Conservation (phyloP, 1,284 basidiomycete species). For the Porphyrellus sp. region DNA sequence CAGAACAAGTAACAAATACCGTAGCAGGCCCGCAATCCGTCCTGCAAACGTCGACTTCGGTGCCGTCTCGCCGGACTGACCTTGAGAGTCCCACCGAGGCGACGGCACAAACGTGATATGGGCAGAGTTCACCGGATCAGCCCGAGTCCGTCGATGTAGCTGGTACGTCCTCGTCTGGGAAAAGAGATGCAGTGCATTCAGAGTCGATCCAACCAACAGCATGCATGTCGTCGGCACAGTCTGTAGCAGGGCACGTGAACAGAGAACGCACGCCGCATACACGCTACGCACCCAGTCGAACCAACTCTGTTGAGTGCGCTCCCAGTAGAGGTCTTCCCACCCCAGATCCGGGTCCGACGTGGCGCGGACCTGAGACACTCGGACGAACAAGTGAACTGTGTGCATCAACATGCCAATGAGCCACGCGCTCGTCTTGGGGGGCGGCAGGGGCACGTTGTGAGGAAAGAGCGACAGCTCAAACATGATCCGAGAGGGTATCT, state of each 20-base stretch:
- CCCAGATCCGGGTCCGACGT: conserved; percentile 63
- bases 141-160: conserved; percentile 48
- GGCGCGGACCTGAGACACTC: conserved; percentile 54
- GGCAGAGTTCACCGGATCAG: conserved; percentile 65
- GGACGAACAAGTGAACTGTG: conserved; percentile 60
- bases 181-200: conserved; percentile 64
- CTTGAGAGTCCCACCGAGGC: conserved; percentile 40
- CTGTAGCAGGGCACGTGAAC: conserved; percentile 37
- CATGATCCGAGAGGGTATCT: conserved; percentile 64
- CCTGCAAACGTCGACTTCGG: conserved; percentile 34
- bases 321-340: conserved; percentile 74
- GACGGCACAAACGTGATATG: conserved; percentile 63
- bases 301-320: conserved; percentile 59
- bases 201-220: conserved; percentile 48
- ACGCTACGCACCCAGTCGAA: conserved; percentile 67
- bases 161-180: conserved; percentile 64
- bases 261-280: neutral
- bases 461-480: conserved; percentile 75
- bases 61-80: conserved; percentile 36
- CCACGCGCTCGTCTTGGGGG: conserved; percentile 59
- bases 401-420: conserved; percentile 65
- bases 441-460: conserved; percentile 67
- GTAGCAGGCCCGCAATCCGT: conserved; percentile 25
- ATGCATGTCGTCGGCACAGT: conserved; percentile 57
- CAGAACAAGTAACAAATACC: conserved; percentile 25